Base-by-base conservation (phyloP, 371 early-diverging fungal species). In the Syncephalastrum sp. region DNA sequence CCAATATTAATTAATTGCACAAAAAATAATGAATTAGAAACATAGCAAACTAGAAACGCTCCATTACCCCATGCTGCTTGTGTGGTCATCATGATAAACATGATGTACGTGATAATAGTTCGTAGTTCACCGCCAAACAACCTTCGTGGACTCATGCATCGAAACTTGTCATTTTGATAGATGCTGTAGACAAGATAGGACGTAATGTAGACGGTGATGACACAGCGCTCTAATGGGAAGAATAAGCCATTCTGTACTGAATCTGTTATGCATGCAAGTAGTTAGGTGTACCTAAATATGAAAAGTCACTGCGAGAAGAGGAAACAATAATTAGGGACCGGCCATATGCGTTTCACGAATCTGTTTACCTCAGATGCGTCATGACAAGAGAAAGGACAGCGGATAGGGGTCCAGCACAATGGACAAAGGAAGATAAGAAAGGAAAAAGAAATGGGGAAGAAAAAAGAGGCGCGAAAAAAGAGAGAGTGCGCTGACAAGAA, bases 71-170 rank as follows among this genome's bases (percentile, higher is more conserved):
- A 75, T 25, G 65, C 54, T 24, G 67, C 53, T 54, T 76, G 78
- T 54, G 69, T 61, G 16, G 69, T 24, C 64, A 74, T 67, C 69
- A 77, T 69, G 12, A 77, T 14, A 29, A 75, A 25, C 47, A 72
- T 65, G 51, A 77, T 45, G 27, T 71, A 50, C 3, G 81, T 78
- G 19, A 78, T 60, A 12, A 79, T 59, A 47, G 75, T 70, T 65
- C 70, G 73, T 16, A 82, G 53, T 57, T 79, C 80, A 5, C 75
- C 75, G 6, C 59, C 38, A 8, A 70, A 33, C 16, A 79, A 50
- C 52, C 63, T 68, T 16, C 71, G 69, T 14, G 64, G 70, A 21
- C 61, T 58, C 38, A 79, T 63, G 29, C 75, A 79, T 53, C 55
- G 54, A 43, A 78, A 68, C 49, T 56, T 53, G 51, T 78, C 75